phyloP scores from a whole-genome alignment of 257 asterid genomes.

The Solanum etuberosum region DNA sequence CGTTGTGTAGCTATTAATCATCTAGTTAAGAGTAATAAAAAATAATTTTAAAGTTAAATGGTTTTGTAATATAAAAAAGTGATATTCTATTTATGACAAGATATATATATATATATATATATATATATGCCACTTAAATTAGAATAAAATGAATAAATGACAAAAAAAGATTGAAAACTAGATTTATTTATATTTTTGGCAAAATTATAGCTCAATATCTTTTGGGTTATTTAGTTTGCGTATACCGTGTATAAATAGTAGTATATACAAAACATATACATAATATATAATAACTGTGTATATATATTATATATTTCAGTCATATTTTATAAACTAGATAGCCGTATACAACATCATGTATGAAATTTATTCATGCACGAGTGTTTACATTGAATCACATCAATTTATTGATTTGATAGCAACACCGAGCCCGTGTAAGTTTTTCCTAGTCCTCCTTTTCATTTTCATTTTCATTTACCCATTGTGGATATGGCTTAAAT shows the following conservation, averaged over 20 bases:
- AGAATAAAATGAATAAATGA: background rate
- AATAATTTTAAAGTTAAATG: too few relatives aligned
- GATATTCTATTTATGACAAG: background rate
- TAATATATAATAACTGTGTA: too few relatives aligned
- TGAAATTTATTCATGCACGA: too few relatives aligned
- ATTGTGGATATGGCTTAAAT: too few relatives aligned
- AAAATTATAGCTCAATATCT: background rate
- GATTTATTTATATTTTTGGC: background rate
- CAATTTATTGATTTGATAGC: background rate
- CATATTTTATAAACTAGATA: too few relatives aligned
- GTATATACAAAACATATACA: too few relatives aligned
- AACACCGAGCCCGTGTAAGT: background rate
- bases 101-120: too few relatives aligned
- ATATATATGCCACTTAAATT: background rate
- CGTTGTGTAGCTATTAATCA: background rate
- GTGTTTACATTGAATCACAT: background rate
- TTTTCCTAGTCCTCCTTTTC: background rate
- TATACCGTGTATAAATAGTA: too few relatives aligned
- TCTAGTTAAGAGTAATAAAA: background rate
- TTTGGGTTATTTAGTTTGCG: background rate
- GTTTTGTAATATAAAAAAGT: too few relatives aligned
- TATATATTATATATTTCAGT: background rate
- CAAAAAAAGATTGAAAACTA: too few relatives aligned
- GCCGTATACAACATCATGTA: background rate
- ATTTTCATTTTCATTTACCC: too few relatives aligned